Percentiles rank a stretch among this genome's conserved stretches.
Conservation (phyloP, 148 eudicot species). For the Camellia granthamiana region DNA sequence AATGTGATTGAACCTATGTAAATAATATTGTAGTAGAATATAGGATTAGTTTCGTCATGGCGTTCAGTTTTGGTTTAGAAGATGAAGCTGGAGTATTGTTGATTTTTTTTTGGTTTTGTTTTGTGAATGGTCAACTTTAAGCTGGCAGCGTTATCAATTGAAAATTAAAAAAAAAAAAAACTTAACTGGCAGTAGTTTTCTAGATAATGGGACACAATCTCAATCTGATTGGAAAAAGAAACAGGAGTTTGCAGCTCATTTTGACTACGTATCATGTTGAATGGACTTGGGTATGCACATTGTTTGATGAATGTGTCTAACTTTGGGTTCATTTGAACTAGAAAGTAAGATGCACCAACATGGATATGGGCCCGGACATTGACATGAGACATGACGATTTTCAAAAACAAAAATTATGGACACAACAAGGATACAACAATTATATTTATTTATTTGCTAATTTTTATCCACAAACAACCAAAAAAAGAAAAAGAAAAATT, state of each 20-base stretch:
- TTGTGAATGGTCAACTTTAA: neutral
- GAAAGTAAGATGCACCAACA: no score
- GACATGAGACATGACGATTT: no score
- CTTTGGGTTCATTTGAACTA: neutral
- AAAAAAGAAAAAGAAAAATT: no score
- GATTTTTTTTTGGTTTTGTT: neutral
- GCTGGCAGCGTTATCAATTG: neutral
- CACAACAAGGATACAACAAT: no score
- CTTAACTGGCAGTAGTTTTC: neutral
- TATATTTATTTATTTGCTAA: no score
- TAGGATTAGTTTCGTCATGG: neutral
- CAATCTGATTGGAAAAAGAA: neutral
- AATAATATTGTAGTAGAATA: neutral
- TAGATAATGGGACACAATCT: neutral
- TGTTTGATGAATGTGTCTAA: neutral
- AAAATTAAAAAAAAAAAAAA: neutral
- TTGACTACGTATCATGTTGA: neutral
- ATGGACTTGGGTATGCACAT: neutral
- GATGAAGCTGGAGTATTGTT: neutral
- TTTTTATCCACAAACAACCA: no score
- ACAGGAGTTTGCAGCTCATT: slow-evolving; percentile 1
- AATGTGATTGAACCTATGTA: neutral
- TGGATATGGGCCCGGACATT: no score
- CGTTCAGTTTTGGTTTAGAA: neutral
- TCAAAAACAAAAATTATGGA: no score